phyloP scores from a whole-genome alignment of 805 yeast genomes.

The Kazachstania psychrophila region DNA sequence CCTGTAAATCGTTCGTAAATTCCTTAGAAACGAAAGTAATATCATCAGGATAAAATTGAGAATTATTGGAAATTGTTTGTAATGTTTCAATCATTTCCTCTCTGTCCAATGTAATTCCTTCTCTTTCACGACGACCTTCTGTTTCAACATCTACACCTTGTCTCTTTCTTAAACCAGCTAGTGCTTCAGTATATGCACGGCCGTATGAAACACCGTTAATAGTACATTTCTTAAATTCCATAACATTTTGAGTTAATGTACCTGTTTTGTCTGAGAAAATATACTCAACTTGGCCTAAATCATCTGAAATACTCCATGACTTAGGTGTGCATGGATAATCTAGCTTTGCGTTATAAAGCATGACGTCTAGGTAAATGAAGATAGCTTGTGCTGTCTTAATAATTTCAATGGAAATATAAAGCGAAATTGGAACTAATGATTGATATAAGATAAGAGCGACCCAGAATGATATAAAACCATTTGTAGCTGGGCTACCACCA shows the following conservation, averaged over 20 bases:
- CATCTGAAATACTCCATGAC: conserved; percentile 81
- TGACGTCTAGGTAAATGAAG: conserved; percentile 67
- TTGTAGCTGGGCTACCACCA: conserved; percentile 54
- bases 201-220: conserved; percentile 69
- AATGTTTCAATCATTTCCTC: conserved; percentile 46
- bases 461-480: conserved; percentile 66
- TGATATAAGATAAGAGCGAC: conserved; percentile 71
- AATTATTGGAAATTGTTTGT: conserved; percentile 31
- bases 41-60: conserved; percentile 45
- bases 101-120: conserved; percentile 48
- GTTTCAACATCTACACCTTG: conserved; percentile 66
- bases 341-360: conserved; percentile 56
- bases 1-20: conserved; percentile 51
- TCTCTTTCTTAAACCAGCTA: conserved; percentile 68
- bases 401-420: conserved; percentile 74
- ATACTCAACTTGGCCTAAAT: conserved; percentile 78
- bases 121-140: conserved; percentile 44
- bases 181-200: conserved; percentile 74
- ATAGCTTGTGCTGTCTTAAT: conserved; percentile 77
- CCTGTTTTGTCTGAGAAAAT: conserved; percentile 82
- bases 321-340: conserved; percentile 82
- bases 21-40: conserved; percentile 62
- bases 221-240: conserved; percentile 80
- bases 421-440: conserved; percentile 73
- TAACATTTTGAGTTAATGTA: conserved; percentile 72